Evolutionary conservation across 2,329 filamentous ascomycete genomes (phyloP).

Genomic region (Pezicula radicicola): DNA sequence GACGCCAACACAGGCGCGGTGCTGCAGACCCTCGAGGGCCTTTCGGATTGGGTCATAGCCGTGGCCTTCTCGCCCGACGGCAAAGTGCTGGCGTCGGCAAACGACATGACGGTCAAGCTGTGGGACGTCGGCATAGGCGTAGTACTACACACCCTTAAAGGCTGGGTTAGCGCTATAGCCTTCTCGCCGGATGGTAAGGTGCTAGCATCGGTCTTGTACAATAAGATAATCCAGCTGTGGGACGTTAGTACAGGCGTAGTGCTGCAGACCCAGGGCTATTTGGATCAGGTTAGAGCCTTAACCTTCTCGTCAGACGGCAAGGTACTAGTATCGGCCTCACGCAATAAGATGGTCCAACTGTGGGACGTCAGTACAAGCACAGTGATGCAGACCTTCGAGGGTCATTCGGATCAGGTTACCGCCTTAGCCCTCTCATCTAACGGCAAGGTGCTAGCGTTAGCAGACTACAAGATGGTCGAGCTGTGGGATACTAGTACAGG

Average conservation of each 20-base stretch:
- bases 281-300: too few relatives aligned
- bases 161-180: constrained; percentile 2
- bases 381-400: constrained; percentile 1
- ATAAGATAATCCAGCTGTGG: not conserved
- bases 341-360: not conserved
- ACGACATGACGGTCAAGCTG: constrained; percentile 8
- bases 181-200: constrained; percentile 4
- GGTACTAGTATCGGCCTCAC: not conserved
- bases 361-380: constrained; percentile 4
- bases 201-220: constrained; percentile 1
- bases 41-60: not conserved
- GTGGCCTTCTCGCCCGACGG: constrained; percentile 10
- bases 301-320: constrained; percentile 2
- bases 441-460: not conserved
- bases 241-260: too few relatives aligned
- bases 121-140: constrained; percentile 6
- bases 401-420: not conserved
- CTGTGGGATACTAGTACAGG: constrained; percentile 7
- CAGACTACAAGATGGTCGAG: constrained; percentile 1
- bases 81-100: constrained; percentile 1
- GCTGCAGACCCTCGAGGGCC: constrained; percentile 1
- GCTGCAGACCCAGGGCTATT: too few relatives aligned
- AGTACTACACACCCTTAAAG: not conserved
- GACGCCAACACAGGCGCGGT: not conserved
- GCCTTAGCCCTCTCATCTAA: constrained; percentile 6